A percentile compares a stretch with the other conserved stretches of the same genome.
phyloP scores from a whole-genome alignment of 2,329 filamentous ascomycete species.

The Exophiala oligosperma region DNA sequence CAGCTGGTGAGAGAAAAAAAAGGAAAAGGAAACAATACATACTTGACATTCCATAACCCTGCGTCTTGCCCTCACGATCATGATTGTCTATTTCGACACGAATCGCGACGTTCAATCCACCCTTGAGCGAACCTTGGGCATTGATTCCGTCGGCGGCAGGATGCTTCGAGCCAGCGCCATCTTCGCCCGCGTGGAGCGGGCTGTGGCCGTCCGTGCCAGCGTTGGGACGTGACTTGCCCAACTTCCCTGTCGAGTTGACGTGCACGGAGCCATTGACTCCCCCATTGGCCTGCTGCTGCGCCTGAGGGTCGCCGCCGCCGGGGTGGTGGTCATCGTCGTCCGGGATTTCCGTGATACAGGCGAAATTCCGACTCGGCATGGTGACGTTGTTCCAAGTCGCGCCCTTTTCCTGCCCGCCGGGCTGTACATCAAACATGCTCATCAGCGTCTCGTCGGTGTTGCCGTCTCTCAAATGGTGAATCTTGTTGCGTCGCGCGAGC shows the following conservation, averaged over 20 bases:
- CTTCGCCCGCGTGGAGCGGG: slow-evolving; percentile 73
- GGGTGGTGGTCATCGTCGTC: slow-evolving; percentile 16
- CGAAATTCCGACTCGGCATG: slow-evolving; percentile 71
- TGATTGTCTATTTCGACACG: slow-evolving; percentile 49
- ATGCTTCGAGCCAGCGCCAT: slow-evolving; percentile 68
- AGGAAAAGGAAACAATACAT: slow-evolving; percentile 27
- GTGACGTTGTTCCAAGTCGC: slow-evolving; percentile 77
- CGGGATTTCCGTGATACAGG: slow-evolving; percentile 59
- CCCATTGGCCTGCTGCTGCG: slow-evolving; percentile 24
- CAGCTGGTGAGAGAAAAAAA: too few species aligned
- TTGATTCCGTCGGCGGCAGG: slow-evolving; percentile 61
- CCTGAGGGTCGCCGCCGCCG: neutral
- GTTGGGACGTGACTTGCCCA: slow-evolving; percentile 23
- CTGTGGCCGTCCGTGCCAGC: slow-evolving; percentile 60
- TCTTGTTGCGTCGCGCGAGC: slow-evolving; percentile 63
- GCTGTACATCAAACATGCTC: slow-evolving; percentile 62
- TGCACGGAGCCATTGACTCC: slow-evolving; percentile 18
- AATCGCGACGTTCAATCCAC: slow-evolving; percentile 46
- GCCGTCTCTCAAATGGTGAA: slow-evolving; percentile 60
- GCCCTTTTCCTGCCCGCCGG: slow-evolving; percentile 61
- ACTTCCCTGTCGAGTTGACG: slow-evolving; percentile 20
- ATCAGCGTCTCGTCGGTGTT: slow-evolving; percentile 66
- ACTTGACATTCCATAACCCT: slow-evolving; percentile 52
- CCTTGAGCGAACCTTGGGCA: slow-evolving; percentile 38
- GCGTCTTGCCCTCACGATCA: slow-evolving; percentile 41